phyloP scores from a whole-genome alignment of 2,329 filamentous ascomycete genomes.

The Sclerotinia subarctica region DNA sequence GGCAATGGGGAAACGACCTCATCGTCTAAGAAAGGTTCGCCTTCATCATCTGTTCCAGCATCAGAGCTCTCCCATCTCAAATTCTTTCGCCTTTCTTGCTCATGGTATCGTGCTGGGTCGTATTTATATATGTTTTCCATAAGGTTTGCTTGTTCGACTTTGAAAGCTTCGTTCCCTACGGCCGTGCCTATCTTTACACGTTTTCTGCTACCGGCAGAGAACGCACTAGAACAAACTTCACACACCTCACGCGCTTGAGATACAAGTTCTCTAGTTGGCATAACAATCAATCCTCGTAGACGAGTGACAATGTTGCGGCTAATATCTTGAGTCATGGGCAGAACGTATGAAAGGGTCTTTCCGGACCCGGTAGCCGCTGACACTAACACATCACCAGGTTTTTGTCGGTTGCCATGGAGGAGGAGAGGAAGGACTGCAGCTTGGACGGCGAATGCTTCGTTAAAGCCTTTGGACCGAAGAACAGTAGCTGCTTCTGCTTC shows the following conservation, averaged over 20 bases:
- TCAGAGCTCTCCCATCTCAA: conserved; percentile 48
- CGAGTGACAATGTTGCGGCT: conserved; percentile 61
- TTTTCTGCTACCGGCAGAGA: conserved; percentile 54
- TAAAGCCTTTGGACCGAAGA: conserved; percentile 66
- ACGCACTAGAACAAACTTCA: conserved; percentile 67
- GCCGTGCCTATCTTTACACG: conserved; percentile 77
- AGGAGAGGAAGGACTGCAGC: conserved; percentile 77
- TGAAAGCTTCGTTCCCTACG: conserved; percentile 74
- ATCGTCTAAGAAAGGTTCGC: conserved; percentile 39
- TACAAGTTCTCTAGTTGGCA: conserved; percentile 88
- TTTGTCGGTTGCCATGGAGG: conserved; percentile 58
- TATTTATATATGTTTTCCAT: conserved; percentile 66
- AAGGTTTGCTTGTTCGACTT: conserved; percentile 58
- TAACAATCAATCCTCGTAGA: conserved; percentile 76
- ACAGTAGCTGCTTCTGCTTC: conserved; percentile 55
- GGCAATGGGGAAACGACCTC: conserved; percentile 45
- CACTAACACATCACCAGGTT: conserved; percentile 77
- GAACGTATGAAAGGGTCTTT: conserved; percentile 87
- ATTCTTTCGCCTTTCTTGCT: conserved; percentile 41
- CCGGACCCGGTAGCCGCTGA: conserved; percentile 94
- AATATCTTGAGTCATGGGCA: conserved; percentile 79
- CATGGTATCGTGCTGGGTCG: conserved; percentile 58
- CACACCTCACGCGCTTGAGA: conserved; percentile 78
- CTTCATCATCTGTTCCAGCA: conserved; percentile 44
- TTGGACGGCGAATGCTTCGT: conserved; percentile 74